Conservation (phyloP, 208 protist genomes). For the Trypanosoma boissoni region DNA sequence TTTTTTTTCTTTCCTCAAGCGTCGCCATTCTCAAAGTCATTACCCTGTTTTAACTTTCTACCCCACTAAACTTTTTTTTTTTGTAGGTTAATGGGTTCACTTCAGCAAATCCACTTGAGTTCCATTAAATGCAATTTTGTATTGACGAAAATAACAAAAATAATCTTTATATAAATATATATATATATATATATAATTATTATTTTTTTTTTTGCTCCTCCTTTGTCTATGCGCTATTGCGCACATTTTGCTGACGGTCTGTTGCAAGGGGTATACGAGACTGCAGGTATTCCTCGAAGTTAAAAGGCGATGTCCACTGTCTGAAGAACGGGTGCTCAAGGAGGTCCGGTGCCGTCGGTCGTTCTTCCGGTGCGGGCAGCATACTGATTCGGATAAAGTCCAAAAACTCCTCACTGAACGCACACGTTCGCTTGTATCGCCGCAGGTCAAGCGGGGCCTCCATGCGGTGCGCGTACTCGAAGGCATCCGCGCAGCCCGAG, state of each 20-base stretch:
- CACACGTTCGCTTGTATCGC: conserved; percentile 28
- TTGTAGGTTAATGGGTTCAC: too few species aligned
- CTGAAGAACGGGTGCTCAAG: conserved; percentile 88
- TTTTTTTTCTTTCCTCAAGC: not conserved
- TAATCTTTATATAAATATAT: not conserved
- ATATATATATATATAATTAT: not conserved
- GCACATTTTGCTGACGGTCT: not conserved
- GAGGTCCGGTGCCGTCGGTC: conserved; percentile 73
- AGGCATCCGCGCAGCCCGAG: conserved; percentile 51
- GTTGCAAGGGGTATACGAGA: conserved; percentile 24
- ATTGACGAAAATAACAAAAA: not conserved
- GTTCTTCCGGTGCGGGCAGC: conserved; percentile 47
- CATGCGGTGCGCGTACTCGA: conserved; percentile 55
- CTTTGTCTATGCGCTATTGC: not conserved
- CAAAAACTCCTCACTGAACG: conserved; percentile 51
- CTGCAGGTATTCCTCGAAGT: conserved; percentile 69
- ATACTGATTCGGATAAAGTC: conserved; percentile 75
- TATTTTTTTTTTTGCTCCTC: conserved; percentile 2
- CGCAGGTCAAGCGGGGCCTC: conserved; percentile 43
- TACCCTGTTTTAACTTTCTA: too few species aligned
- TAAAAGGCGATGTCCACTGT: conserved; percentile 71
- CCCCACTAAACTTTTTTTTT: too few species aligned
- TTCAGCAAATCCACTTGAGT: too few species aligned
- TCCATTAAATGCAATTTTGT: too few species aligned
- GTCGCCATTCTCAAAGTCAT: too few species aligned